Conservation (phyloP, 306 rosid genomes). For the Citrullus mucosospermus region DNA sequence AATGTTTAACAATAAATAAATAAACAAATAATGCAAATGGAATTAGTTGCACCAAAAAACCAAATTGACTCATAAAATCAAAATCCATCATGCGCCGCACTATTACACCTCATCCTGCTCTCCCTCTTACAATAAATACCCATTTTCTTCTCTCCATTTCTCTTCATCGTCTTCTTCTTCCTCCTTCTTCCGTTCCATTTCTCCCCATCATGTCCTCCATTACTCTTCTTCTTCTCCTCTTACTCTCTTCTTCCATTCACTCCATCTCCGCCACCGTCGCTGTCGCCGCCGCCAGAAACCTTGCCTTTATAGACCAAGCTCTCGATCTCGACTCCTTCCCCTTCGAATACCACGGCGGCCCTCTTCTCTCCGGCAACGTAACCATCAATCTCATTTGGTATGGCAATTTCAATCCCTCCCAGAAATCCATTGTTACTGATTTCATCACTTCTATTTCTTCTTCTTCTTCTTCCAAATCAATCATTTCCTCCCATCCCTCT, state of each 20-base stretch:
- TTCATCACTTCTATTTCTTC: conserved; percentile 45
- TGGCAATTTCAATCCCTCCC: conserved; percentile 55
- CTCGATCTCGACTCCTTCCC: conserved; percentile 1
- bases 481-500: conserved; percentile 21
- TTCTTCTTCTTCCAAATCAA: conserved; percentile 18
- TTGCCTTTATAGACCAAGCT: background rate
- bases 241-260: conserved; percentile 16
- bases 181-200: background rate
- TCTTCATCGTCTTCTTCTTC: too few relatives aligned
- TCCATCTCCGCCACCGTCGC: conserved; percentile 21
- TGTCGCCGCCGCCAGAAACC: conserved; percentile 28
- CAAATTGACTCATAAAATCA: background rate
- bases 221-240: conserved; percentile 3
- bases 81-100: background rate
- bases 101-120: background rate
- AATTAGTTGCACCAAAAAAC: background rate
- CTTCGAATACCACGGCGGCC: conserved; percentile 69
- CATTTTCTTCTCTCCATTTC: background rate
- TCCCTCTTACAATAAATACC: background rate
- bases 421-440: conserved; percentile 41
- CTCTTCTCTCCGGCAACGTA: conserved; percentile 40
- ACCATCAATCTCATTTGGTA: conserved; percentile 65
- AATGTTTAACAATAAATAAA: too few relatives aligned
- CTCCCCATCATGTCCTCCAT: conserved; percentile 22
- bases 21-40: background rate